Conservation (phyloP, 495 filamentous ascomycete genomes). For the Tuber aestivum region DNA sequence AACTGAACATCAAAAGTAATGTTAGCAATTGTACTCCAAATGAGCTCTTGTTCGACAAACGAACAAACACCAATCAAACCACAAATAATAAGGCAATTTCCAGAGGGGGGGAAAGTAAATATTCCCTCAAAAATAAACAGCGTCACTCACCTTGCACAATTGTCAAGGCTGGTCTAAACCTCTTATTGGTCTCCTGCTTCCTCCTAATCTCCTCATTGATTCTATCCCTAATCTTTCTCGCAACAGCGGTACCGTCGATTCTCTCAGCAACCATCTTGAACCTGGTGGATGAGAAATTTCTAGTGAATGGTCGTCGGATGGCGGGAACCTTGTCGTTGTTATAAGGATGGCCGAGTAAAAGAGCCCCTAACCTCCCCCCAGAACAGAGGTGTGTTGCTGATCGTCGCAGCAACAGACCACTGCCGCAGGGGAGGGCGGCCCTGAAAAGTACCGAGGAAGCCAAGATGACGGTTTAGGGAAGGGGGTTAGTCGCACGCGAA, state of each 20-base stretch:
- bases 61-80: constrained; percentile 7
- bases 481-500: constrained; percentile 4
- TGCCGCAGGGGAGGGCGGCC: constrained; percentile 30
- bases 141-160: constrained; percentile 77
- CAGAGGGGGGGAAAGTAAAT: neutral
- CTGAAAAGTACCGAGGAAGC: constrained; percentile 38
- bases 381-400: constrained; percentile 32
- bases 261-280: constrained; percentile 73
- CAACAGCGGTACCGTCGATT: constrained; percentile 94
- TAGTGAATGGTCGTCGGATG: constrained; percentile 4
- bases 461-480: constrained; percentile 37
- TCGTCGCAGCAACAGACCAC: constrained; percentile 22
- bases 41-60: constrained; percentile 19
- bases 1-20: constrained; percentile 48
- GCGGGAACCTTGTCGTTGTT: constrained; percentile 4
- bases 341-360: neutral
- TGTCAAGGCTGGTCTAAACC: constrained; percentile 79
- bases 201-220: constrained; percentile 72
- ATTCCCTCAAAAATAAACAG: neutral
- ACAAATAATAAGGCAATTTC: constrained; percentile 10
- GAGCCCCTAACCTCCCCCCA: constrained; percentile 9
- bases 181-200: constrained; percentile 70
- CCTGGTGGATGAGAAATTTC: constrained; percentile 50
- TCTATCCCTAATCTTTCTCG: constrained; percentile 74
- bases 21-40: constrained; percentile 9